These are phyloP conservation scores for Testicularia cyperi DNA, from an alignment of 1,284 basidiomycete genomes.

Conservation along the genomic window DNA sequence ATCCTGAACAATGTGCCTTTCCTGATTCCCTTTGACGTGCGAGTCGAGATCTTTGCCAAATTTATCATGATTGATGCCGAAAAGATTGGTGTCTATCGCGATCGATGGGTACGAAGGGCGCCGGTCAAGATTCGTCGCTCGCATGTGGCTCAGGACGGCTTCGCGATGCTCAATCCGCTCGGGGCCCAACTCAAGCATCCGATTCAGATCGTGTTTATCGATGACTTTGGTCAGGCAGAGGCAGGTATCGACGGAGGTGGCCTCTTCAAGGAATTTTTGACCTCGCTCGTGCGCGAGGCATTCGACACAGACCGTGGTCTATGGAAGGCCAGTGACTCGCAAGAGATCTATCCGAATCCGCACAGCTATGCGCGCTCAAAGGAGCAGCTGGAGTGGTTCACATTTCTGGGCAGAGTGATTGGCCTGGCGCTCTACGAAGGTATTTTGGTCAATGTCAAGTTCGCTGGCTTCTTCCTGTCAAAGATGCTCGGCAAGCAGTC, in stretches of 20 bases:
- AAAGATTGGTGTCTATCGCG: conserved; percentile 22
- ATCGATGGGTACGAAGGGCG: conserved; percentile 17
- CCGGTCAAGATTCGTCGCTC: conserved; percentile 72
- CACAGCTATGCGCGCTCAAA: conserved; percentile 61
- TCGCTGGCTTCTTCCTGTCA: conserved; percentile 91
- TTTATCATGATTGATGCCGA: conserved; percentile 43
- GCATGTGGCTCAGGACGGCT: conserved; percentile 83
- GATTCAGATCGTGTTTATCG: conserved; percentile 84
- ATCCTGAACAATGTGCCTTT: conserved; percentile 95
- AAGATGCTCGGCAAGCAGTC: conserved; percentile 64
- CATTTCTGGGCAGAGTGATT: conserved; percentile 87
- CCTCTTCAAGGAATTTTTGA: conserved; percentile 97
- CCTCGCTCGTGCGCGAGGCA: conserved; percentile 74
- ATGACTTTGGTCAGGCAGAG: conserved; percentile 83
- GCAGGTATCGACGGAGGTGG: conserved; percentile 94
- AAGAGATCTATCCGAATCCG: conserved; percentile 93
- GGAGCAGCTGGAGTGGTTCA: conserved; percentile 72
- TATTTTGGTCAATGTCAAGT: conserved; percentile 91
- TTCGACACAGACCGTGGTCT: conserved; percentile 92
- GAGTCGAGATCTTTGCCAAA: conserved; percentile 77
- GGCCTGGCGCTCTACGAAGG: conserved; percentile 97
- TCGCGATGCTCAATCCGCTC: conserved; percentile 67
- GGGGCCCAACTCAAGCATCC: conserved; percentile 76
- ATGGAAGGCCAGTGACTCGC: conserved; percentile 84
- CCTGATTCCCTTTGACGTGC: conserved; percentile 86